Evolutionary conservation across 495 filamentous ascomycete genomes (phyloP).

Genomic region (Aspergillus biplanus): DNA sequence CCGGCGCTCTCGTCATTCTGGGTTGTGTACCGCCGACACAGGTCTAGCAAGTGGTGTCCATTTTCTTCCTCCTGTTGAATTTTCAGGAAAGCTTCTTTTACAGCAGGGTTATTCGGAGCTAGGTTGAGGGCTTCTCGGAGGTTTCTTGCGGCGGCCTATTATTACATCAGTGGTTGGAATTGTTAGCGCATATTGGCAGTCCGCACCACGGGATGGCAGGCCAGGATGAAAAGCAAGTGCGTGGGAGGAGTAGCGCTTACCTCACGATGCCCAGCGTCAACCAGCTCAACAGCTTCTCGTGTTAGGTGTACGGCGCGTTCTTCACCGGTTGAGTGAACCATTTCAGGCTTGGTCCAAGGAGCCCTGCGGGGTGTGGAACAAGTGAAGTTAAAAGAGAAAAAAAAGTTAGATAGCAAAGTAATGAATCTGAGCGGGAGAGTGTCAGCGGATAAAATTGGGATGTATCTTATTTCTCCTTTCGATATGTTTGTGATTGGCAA

Average conservation of each 20-base stretch:
- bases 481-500: too few relatives aligned
- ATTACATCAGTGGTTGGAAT: conserved; percentile 14
- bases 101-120: conserved; percentile 56
- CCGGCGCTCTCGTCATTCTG: conserved; percentile 58
- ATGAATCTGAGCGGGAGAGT: not conserved
- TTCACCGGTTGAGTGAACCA: conserved; percentile 52
- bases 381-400: not conserved
- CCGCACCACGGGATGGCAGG: not conserved
- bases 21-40: conserved; percentile 57
- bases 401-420: not conserved
- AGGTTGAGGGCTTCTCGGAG: conserved; percentile 67
- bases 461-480: too few relatives aligned
- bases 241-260: conserved; percentile 35
- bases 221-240: conserved; percentile 4
- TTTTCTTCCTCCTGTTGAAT: conserved; percentile 55
- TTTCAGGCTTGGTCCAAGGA: conserved; percentile 41
- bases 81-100: conserved; percentile 56
- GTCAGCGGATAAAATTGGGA: not conserved
- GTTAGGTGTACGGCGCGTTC: conserved; percentile 55
- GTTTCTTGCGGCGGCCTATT: conserved; percentile 59
- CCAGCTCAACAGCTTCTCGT: conserved; percentile 53
- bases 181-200: conserved; percentile 11
- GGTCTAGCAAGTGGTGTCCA: conserved; percentile 51
- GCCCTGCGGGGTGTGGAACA: conserved; percentile 14
- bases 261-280: conserved; percentile 53